Evolutionary conservation across 129 eudicot genomes (phyloP), one percentile per base, ranked within the genome.

Genomic region (Dittrichia graveolens): DNA sequence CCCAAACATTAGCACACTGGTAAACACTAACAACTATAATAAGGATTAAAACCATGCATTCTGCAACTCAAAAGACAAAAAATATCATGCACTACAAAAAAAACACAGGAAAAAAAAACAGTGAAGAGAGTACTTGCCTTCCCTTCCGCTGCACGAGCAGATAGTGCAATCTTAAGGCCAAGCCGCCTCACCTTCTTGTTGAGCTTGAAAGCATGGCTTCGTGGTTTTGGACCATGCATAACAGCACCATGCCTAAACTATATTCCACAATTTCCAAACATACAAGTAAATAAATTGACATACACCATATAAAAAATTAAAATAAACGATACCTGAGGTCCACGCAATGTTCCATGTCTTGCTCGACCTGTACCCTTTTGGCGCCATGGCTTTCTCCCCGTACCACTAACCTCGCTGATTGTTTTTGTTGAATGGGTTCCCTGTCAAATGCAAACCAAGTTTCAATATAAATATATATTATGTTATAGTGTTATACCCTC

Each of bases 121-220:
- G 35, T 13, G 56, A 65, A 55, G 43, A 58, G 37, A 74, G 31
- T 24, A 86, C 86, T 79, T 84, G 75, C 99, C 97, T 94, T 93
- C 57, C 98, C 98, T 90, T 94, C 99, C 31, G 99, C 97, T 71
- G 97, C 99, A 84, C 95, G 96, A 56, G 97, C 99, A 71, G 99
- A 80, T 18, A 94, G 79, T 59, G 99, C 93, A 72, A 88, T 82
- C 75, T 85, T 94, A 45, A 94, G 89, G 57, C 99, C 99, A 43
- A 90, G 74, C 13, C 91, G 84, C 13, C 97, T 87, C 69, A 94
- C 93, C 83, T 88, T 88, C 79, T 94, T 94, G 81, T 94, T 90
- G 68, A 94, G 89, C 82, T 94, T 94, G 62, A 80, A 67, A 45
- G 91, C 99, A 94, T 94, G 97, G 78, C 97, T 94, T 46, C 96